Base-by-base conservation (phyloP, 2,329 filamentous ascomycete species). In the Xylariaceae sp. region DNA sequence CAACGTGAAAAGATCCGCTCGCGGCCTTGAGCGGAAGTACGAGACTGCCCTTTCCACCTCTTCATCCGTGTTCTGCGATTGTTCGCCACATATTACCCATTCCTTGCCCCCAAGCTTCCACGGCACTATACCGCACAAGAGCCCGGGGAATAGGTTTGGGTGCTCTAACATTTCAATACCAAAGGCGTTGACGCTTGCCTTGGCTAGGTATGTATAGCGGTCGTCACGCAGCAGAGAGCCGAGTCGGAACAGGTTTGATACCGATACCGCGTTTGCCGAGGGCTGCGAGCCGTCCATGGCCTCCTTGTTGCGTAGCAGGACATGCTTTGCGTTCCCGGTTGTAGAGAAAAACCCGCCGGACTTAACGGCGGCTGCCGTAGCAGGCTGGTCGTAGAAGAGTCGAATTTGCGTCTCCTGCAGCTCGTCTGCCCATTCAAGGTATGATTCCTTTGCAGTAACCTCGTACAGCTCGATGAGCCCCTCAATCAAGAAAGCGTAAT, bases 271-370 rank as follows among this genome's bases (percentile, higher is more conserved):
- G 60, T 98, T 98, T 38, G 87, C 85, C 0, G 89, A 93, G 1
- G 93, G 93, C 45, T 93, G 85, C 2, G 89, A 84, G 4, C 88
- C 88, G 63, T 98, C 93, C 77, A 96, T 96, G 50, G 89, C 93
- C 48, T 94, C 89, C 66, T 98, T 98, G 37, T 96, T 77, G 18
- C 91, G 84, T 45, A 97, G 78, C 44, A 96, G 83, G 19, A 85
- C 76, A 55, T 89, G 80, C 1, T 81, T 69, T 9, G 83, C 80
- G 32, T 74, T 65, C 11, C 71, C 66, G 4, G 74, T 67, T 8
- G 85, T 89, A 4, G 81, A 83, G 67, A 87, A 93, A 72, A 91
- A 93, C 24, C 78, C 87, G 32, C 78, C 78, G 19, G 67, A 70
- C 26, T 62, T 61, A 24, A 65, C 64, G 44, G 63, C 63, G 33